Conservation (phyloP, 208 protist species). For the Crithidia fasciculata region DNA sequence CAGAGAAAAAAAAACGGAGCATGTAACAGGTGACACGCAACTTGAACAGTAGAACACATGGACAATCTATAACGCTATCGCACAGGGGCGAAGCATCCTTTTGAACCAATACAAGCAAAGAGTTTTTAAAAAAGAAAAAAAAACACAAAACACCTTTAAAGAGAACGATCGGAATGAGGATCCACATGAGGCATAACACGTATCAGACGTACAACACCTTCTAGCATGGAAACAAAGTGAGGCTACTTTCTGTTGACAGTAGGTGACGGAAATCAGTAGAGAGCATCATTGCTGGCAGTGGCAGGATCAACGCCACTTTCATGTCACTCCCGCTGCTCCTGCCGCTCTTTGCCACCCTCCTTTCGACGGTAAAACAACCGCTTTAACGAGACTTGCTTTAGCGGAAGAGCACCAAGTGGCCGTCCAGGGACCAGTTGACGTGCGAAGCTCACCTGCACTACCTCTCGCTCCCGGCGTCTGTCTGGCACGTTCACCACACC, state of each 20-base stretch:
- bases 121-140: background rate
- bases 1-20: background rate
- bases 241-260: too few relatives aligned
- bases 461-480: conserved; percentile 2
- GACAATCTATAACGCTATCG: too few relatives aligned
- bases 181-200: too few relatives aligned
- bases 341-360: background rate
- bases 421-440: background rate
- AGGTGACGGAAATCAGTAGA: too few relatives aligned
- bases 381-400: conserved; percentile 27
- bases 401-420: conserved; percentile 15
- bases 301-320: too few relatives aligned
- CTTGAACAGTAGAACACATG: too few relatives aligned
- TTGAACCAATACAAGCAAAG: background rate
- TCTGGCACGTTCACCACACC: background rate
- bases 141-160: background rate
- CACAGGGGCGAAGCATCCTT: too few relatives aligned
- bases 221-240: too few relatives aligned
- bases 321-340: background rate
- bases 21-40: too few relatives aligned
- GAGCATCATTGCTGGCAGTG: too few relatives aligned
- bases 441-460: conserved; percentile 7
- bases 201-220: too few relatives aligned
- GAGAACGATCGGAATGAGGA: too few relatives aligned
- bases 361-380: conserved; percentile 29